phyloP scores from a whole-genome alignment of 2,329 filamentous ascomycete genomes.

The Malbranchea zuffiana region DNA sequence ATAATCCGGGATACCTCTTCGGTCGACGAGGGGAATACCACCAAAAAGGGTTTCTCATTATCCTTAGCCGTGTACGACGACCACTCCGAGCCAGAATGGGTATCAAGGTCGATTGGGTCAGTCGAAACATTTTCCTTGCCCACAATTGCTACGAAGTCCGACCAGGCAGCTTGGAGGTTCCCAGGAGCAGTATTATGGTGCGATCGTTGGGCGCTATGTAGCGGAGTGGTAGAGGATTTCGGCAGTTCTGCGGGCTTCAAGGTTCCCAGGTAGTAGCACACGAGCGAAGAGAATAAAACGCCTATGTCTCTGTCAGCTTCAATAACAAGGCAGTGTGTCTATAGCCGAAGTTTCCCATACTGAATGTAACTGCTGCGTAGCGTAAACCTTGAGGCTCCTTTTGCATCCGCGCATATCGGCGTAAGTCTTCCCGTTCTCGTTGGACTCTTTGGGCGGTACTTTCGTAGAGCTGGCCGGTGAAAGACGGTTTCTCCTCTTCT shows the following conservation, averaged over 20 bases:
- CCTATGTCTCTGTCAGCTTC: slow-evolving; percentile 28
- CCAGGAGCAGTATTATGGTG: slow-evolving; percentile 46
- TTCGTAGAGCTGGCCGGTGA: slow-evolving; percentile 52
- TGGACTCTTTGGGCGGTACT: slow-evolving; percentile 49
- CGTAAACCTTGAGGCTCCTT: slow-evolving; percentile 30
- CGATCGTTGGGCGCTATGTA: slow-evolving; percentile 38
- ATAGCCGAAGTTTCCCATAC: slow-evolving; percentile 25
- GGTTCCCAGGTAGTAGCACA: slow-evolving; percentile 47
- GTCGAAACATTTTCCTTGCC: slow-evolving; percentile 55
- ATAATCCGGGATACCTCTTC: slow-evolving; percentile 78
- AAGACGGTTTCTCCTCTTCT: slow-evolving; percentile 21
- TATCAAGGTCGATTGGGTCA: slow-evolving; percentile 41
- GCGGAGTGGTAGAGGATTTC: slow-evolving; percentile 46
- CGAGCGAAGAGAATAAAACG: slow-evolving; percentile 39
- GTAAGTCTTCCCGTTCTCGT: slow-evolving; percentile 48
- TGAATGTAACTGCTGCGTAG: slow-evolving; percentile 27
- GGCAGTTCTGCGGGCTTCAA: slow-evolving; percentile 38
- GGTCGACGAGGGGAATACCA: slow-evolving; percentile 67
- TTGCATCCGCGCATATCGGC: slow-evolving; percentile 38
- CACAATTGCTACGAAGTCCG: slow-evolving; percentile 50
- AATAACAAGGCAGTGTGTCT: slow-evolving; percentile 8
- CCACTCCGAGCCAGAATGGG: slow-evolving; percentile 53
- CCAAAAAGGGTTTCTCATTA: slow-evolving; percentile 41
- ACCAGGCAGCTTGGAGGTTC: slow-evolving; percentile 54
- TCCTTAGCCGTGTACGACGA: slow-evolving; percentile 42